phyloP scores from a whole-genome alignment of 2,329 filamentous ascomycete species.

The Aspergillus sp. region DNA sequence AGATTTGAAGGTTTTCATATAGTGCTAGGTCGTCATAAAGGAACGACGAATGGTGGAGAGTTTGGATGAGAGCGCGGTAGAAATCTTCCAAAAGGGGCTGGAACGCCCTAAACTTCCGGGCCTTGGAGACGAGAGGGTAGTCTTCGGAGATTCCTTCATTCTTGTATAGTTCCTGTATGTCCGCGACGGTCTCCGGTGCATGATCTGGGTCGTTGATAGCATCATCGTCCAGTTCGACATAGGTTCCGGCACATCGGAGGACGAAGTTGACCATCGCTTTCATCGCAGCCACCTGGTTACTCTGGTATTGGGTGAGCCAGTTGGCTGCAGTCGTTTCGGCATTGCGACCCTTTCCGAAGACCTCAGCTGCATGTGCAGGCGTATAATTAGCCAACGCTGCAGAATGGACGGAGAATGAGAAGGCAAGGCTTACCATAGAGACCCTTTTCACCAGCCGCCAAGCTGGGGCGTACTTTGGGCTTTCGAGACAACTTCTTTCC shows the following conservation, averaged over 20 bases:
- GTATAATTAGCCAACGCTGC: slow-evolving; percentile 20
- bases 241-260: slow-evolving; percentile 71
- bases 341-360: slow-evolving; percentile 56
- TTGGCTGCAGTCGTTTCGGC: slow-evolving; percentile 56
- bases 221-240: slow-evolving; percentile 71
- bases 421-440: slow-evolving; percentile 50
- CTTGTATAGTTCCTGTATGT: slow-evolving; percentile 86
- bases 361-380: slow-evolving; percentile 46
- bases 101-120: slow-evolving; percentile 73
- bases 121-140: slow-evolving; percentile 84
- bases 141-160: slow-evolving; percentile 74
- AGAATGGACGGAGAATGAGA: background rate
- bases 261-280: slow-evolving; percentile 62
- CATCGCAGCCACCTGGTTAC: slow-evolving; percentile 54
- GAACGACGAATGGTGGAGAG: slow-evolving; percentile 76
- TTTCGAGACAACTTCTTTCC: slow-evolving; percentile 47
- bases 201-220: slow-evolving; percentile 91
- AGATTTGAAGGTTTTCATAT: slow-evolving; percentile 84
- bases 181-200: slow-evolving; percentile 70
- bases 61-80: slow-evolving; percentile 70
- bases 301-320: slow-evolving; percentile 57
- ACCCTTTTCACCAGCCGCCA: slow-evolving; percentile 52
- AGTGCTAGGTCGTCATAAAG: slow-evolving; percentile 74
- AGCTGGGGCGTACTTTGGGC: slow-evolving; percentile 50
- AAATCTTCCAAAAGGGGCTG: slow-evolving; percentile 74